Conservation (phyloP, 1,139 yeast genomes). For the Candida albicans region DNA sequence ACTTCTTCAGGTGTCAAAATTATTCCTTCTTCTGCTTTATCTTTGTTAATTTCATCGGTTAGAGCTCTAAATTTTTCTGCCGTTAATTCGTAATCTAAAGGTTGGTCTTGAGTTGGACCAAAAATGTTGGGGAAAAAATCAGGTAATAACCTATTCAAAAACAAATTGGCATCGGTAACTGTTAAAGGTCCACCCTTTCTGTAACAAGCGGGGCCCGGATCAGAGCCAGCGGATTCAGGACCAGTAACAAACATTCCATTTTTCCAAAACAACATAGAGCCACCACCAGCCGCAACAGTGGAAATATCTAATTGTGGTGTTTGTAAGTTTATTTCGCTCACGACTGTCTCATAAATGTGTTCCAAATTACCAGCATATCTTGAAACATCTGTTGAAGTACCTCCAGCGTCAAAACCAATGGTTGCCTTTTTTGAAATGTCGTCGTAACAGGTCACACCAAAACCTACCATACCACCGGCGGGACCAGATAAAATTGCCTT, state of each 20-base stretch:
- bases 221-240: constrained; percentile 49
- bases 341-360: constrained; percentile 46
- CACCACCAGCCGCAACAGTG: constrained; percentile 52
- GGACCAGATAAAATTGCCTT: constrained; percentile 51
- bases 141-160: constrained; percentile 41
- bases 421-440: constrained; percentile 30
- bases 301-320: constrained; percentile 49
- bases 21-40: constrained; percentile 20
- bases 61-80: constrained; percentile 31
- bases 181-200: constrained; percentile 50
- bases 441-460: constrained; percentile 46
- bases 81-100: constrained; percentile 36
- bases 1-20: constrained; percentile 39
- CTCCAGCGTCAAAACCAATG: constrained; percentile 51
- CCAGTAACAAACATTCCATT: constrained; percentile 50
- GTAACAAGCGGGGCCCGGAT: constrained; percentile 51
- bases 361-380: constrained; percentile 40
- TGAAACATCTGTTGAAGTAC: constrained; percentile 50
- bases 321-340: constrained; percentile 43
- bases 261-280: constrained; percentile 45
- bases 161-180: constrained; percentile 47
- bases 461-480: constrained; percentile 55
- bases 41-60: constrained; percentile 34
- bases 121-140: constrained; percentile 45
- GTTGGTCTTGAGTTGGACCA: constrained; percentile 44